Conservation (phyloP, 1,139 yeast species). For the Debaryomyces fabryi region DNA sequence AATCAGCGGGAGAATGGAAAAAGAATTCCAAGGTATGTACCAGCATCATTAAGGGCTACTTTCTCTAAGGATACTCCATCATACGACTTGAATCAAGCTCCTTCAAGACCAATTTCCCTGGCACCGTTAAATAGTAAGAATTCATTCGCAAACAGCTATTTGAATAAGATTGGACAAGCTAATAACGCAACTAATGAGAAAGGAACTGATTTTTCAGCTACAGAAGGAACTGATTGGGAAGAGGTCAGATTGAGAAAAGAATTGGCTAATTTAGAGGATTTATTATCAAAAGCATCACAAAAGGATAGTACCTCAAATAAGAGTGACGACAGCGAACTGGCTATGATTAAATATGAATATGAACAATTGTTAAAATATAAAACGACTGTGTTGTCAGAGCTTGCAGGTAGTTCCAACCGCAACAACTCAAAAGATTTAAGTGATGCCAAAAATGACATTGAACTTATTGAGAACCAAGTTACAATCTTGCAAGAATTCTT, state of each 20-base stretch:
- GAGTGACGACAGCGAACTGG: conserved; percentile 28
- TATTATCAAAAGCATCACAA: conserved; percentile 60
- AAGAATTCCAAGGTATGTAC: conserved; percentile 89
- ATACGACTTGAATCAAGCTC: conserved; percentile 59
- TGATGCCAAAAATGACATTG: conserved; percentile 59
- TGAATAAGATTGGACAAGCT: conserved; percentile 48
- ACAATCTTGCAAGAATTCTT: conserved; percentile 60
- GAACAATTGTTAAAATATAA: conserved; percentile 82
- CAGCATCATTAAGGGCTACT: conserved; percentile 89
- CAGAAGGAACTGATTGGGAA: conserved; percentile 85
- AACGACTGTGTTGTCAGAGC: conserved; percentile 34
- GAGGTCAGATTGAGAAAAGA: conserved; percentile 82
- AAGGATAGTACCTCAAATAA: conserved; percentile 36
- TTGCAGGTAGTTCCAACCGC: conserved; percentile 11
- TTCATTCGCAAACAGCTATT: conserved; percentile 44
- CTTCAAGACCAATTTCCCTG: conserved; percentile 36
- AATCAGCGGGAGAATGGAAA: conserved; percentile 89
- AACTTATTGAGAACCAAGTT: conserved; percentile 68
- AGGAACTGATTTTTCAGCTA: conserved; percentile 76
- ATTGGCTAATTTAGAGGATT: conserved; percentile 68
- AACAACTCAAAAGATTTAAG: conserved; percentile 32
- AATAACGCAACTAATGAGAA: conserved; percentile 50
- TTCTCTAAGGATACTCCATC: conserved; percentile 85
- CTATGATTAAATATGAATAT: conserved; percentile 64
- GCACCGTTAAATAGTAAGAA: conserved; percentile 24